Conservation (phyloP, 106 monocot species). For the Alisma plantagoaquatica region DNA sequence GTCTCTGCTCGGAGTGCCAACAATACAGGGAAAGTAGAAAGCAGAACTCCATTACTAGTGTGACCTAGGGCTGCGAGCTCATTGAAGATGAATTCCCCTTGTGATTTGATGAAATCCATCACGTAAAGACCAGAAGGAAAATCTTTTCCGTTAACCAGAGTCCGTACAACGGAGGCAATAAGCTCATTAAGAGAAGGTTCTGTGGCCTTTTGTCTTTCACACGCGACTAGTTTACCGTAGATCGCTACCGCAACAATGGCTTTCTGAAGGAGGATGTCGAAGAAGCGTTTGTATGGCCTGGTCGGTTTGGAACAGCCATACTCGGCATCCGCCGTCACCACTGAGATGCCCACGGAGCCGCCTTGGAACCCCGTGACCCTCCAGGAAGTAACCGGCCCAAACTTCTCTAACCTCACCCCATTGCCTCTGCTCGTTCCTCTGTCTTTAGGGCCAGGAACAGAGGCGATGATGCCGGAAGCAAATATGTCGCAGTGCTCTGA, state of each 20-base stretch:
- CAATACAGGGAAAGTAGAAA: conserved; percentile 40
- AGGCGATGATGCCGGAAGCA: conserved; percentile 58
- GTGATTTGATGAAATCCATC: conserved; percentile 67
- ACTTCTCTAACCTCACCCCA: conserved; percentile 64
- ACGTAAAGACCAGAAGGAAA: conserved; percentile 28
- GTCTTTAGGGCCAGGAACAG: conserved; percentile 72
- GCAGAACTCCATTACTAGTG: conserved; percentile 21
- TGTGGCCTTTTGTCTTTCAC: conserved; percentile 43
- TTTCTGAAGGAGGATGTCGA: conserved; percentile 57
- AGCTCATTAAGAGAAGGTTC: conserved; percentile 76
- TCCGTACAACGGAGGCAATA: conserved; percentile 66
- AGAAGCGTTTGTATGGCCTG: conserved; percentile 54
- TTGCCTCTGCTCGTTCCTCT: conserved; percentile 53
- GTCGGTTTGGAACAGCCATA: conserved; percentile 85
- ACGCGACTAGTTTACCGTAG: conserved; percentile 48
- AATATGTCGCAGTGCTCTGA: conserved; percentile 63
- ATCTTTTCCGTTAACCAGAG: conserved; percentile 37
- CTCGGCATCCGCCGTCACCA: conserved; percentile 64
- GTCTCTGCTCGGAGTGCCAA: conserved; percentile 45
- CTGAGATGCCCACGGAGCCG: conserved; percentile 55
- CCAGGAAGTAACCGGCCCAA: conserved; percentile 79
- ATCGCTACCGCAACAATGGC: conserved; percentile 60
- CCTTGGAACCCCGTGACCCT: conserved; percentile 88
- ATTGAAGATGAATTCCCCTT: conserved; percentile 75
- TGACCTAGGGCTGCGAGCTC: conserved; percentile 67